Evolutionary conservation across 805 yeast species (phyloP).

Genomic region (Debaryomyces castellii): DNA sequence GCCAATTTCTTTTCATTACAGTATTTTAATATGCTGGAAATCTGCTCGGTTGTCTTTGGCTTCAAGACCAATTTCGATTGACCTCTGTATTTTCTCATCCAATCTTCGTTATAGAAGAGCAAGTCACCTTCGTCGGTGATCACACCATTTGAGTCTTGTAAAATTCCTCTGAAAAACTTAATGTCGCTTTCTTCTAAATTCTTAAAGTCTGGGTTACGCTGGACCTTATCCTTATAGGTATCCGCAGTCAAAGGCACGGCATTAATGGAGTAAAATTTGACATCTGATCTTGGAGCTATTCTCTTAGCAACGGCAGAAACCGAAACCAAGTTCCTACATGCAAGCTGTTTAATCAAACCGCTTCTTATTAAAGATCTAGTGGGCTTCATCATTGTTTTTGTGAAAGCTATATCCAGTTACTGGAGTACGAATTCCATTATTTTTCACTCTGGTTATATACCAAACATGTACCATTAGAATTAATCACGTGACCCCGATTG

Average conservation of each 20-base stretch:
- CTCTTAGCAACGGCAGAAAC: not conserved
- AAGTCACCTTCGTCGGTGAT: conserved; percentile 64
- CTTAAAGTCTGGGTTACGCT: conserved; percentile 52
- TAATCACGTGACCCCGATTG: not conserved
- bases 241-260: conserved; percentile 64
- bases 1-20: conserved; percentile 79
- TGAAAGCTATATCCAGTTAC: not conserved
- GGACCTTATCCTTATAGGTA: conserved; percentile 57
- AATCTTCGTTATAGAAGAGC: conserved; percentile 77
- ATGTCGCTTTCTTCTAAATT: conserved; percentile 57
- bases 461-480: not conserved
- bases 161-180: conserved; percentile 55
- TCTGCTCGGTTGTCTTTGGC: conserved; percentile 79
- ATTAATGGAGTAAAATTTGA: conserved; percentile 21
- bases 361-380: not conserved
- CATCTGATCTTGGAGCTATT: not conserved
- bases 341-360: not conserved
- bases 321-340: not conserved
- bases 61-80: conserved; percentile 76
- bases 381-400: not conserved
- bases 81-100: conserved; percentile 94
- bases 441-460: not conserved
- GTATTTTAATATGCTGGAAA: conserved; percentile 71
- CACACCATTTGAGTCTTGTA: conserved; percentile 49
- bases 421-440: not conserved